Evolutionary conservation across 768 basidiomycete genomes (phyloP).

Genomic region (Suillus subaureus): DNA sequence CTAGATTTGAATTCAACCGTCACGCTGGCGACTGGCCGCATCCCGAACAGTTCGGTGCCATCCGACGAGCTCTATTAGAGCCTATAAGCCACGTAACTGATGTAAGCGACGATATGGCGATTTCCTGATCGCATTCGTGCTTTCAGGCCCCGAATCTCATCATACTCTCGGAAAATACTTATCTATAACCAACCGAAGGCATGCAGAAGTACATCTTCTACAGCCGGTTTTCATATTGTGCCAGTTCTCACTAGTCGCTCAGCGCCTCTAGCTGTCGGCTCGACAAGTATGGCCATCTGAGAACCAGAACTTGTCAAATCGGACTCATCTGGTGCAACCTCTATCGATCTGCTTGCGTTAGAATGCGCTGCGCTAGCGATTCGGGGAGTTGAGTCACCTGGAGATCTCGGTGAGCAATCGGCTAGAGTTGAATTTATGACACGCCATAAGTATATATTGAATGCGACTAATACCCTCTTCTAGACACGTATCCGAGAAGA

Average conservation of each 20-base stretch:
- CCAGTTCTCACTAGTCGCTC: background rate
- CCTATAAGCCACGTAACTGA: background rate
- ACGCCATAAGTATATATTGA: background rate
- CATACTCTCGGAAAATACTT: background rate
- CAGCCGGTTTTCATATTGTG: background rate
- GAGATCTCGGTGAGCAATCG: background rate
- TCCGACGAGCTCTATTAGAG: background rate
- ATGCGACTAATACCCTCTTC: background rate
- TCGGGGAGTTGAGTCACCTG: background rate
- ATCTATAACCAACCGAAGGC: background rate
- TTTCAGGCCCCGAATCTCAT: background rate
- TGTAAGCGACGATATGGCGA: background rate
- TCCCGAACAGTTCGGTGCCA: background rate
- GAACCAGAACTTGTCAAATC: background rate
- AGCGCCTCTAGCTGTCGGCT: background rate
- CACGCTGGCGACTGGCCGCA: background rate
- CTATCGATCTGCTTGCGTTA: background rate
- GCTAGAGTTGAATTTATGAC: background rate
- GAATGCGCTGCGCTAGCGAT: background rate
- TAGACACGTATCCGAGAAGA: conserved; percentile 1
- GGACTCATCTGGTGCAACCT: background rate
- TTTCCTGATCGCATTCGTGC: background rate
- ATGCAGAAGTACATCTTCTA: background rate
- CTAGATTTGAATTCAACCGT: background rate
- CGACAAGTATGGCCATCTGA: background rate